Evolutionary conservation across 179 eudicot species (phyloP).

Genomic region (Carnegiea gigantea): DNA sequence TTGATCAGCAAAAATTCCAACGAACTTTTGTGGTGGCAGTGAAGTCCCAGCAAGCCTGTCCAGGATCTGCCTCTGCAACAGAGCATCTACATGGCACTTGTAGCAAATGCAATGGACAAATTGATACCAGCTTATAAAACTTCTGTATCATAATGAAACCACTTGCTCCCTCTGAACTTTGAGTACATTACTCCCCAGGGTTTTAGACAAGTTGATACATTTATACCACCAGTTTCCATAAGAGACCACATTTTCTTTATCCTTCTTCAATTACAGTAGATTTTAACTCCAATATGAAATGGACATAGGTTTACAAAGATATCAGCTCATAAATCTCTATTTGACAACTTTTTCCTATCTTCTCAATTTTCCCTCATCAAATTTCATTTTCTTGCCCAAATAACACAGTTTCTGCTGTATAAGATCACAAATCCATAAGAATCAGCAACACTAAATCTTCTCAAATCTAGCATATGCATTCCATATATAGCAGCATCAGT

Average conservation of each 20-base stretch:
- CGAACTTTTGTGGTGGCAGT: too few relatives aligned
- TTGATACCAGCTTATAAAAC: not conserved
- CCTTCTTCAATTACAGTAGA: too few relatives aligned
- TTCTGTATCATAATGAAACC: not conserved
- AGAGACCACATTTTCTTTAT: not conserved
- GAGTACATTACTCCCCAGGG: not conserved
- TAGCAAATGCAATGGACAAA: too few relatives aligned
- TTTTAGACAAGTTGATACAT: not conserved
- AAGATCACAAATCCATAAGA: not conserved
- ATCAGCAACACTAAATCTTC: not conserved
- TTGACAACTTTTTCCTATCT: not conserved
- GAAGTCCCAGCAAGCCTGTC: not conserved
- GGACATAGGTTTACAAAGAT: not conserved
- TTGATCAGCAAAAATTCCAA: too few relatives aligned
- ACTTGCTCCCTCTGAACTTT: not conserved
- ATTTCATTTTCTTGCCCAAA: not conserved
- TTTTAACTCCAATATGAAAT: too few relatives aligned
- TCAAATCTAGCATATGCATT: not conserved
- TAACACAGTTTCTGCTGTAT: not conserved
- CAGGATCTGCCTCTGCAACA: not conserved
- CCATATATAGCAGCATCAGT: not conserved
- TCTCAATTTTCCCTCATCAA: not conserved
- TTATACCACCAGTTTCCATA: not conserved
- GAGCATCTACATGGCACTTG: not conserved
- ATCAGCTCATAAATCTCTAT: not conserved